These are phyloP conservation scores for Crucibulum laeve DNA, from an alignment of 768 basidiomycete genomes.

Conservation along the genomic window DNA sequence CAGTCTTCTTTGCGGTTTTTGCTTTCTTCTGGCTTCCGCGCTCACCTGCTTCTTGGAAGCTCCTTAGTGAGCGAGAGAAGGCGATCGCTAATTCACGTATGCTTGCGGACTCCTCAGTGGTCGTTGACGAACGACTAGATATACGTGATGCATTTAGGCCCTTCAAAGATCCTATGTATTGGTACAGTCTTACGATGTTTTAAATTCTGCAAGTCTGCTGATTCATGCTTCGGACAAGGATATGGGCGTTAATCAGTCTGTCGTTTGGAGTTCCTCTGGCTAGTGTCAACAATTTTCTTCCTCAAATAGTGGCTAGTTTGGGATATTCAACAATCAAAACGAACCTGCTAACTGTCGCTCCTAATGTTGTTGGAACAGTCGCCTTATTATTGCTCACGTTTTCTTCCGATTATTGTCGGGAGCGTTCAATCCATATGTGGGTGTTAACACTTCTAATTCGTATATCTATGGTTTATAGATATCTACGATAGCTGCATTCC, in stretches of 20 bases:
- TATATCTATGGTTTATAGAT: conserved; percentile 3
- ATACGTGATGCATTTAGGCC: conserved; percentile 40
- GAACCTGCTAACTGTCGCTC: conserved; percentile 49
- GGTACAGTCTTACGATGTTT: conserved; percentile 17
- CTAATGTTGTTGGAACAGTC: conserved; percentile 45
- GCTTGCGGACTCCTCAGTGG: conserved; percentile 41
- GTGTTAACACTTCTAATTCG: conserved; percentile 5
- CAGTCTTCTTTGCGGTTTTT: conserved; percentile 37
- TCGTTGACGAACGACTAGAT: conserved; percentile 33
- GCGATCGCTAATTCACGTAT: conserved; percentile 36
- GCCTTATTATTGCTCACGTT: conserved; percentile 41
- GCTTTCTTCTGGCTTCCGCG: conserved; percentile 44
- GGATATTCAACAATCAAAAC: conserved; percentile 46
- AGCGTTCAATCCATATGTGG: conserved; percentile 44
- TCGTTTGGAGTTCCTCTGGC: conserved; percentile 45
- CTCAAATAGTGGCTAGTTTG: conserved; percentile 41
- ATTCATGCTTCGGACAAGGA: conserved; percentile 14
- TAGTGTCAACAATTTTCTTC: conserved; percentile 51
- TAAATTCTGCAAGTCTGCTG: not conserved
- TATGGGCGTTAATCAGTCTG: conserved; percentile 42
- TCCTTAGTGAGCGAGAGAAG: conserved; percentile 32
- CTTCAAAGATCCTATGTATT: conserved; percentile 40
- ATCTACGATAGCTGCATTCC: conserved; percentile 32
- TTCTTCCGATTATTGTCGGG: conserved; percentile 48
- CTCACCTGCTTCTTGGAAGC: conserved; percentile 35